Base-by-base conservation (phyloP, 1,284 basidiomycete species). In the Mycena sp. region DNA sequence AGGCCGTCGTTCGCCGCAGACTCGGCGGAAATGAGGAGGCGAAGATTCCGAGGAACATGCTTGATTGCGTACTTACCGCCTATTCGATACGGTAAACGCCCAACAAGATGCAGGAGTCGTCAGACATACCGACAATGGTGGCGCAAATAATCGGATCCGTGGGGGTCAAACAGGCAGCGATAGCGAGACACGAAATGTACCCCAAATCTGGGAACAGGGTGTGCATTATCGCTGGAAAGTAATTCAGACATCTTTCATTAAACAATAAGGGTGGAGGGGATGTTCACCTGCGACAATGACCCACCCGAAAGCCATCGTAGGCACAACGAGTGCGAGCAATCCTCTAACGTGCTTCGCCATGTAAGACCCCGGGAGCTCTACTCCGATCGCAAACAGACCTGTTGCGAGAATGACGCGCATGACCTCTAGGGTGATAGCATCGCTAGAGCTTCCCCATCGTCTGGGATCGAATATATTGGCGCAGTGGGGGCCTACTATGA, bases 111-210 rank as follows among this genome's bases (percentile, higher is more conserved):
- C n/a, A 76, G 77, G 62, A 55, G 18, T 11, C 7, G 10, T 5
- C 38, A 22, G 37, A 75, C 80, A 55, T 66, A 83, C 91, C 86
- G 10, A 93, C 85, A 48, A 91, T 89, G 3, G 88, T 85, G 18
- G 89, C 89, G 74, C 88, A 90, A 55, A 93, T 91, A 67, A 94
- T 92, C 0, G 97, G 97, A 82, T 99, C 97, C 3, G 96, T 98
- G 0, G 97, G 97, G 0, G 96, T 98, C 37, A 98, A 87, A 75
- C 94, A 96, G 0, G 97, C 95, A 2, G 96, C 93, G 67, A 98
- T 91, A 54, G 92, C 93, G 14, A 98, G 87, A n/a, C 91, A 88
- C 0, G 94, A 93, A 14, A 95, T 83, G 78, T 89, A 93, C 67
- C 86, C 85, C 61, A 96, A 83, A 0, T 81, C 81, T 0, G 94